Evolutionary conservation across 768 basidiomycete genomes (phyloP), one percentile per base, ranked within the genome.

Genomic region (Pleurotus ostreatus): DNA sequence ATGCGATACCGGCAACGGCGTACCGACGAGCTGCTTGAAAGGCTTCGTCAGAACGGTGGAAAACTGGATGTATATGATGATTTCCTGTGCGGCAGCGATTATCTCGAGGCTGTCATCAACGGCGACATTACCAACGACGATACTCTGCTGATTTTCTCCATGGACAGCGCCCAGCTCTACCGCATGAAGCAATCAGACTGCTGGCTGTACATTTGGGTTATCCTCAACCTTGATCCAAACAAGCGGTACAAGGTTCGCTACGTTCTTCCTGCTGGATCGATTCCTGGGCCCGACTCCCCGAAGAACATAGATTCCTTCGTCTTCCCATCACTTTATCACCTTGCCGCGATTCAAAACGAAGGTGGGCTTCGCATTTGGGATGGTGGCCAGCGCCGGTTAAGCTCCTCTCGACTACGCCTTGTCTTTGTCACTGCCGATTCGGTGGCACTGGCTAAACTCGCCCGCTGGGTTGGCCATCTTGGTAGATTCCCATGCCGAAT

Each of bases 131-230:
- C 49, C 5, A 22, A 55, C 2, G 59, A 73, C 7, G 72, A 79
- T 52, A 71, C 67, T 0, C 55, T 74, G 0, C 58, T 80, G 0
- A 57, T 69, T 41, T 57, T 74, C 8, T 73, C 74, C 0, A 57
- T 74, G 0, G 75, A 78, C 59, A 72, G 78, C 6, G 73, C 73
- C 0, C 77, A 79, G 57, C 68, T 80, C 0, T 78, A 76, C 54
- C 60, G 60, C n/a, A 66, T 66, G 57, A 25, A 25, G 23, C 23
- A 25, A 25, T 25, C 23, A 25, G 23, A 25, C 1, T 25, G 23
- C 23, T 25, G 74, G 76, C 74, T 78, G 3, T 66, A 55, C 23
- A 71, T 78, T 6, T 78, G 77, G 75, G 55, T 76, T 4, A 59
- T 79, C 8, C 41, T 65, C 4, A 63, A 75, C 52, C 62, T 64